These are phyloP conservation scores for Bothriochloa decipiens DNA, from an alignment of 176 grass and related monocot species.

Conservation along the genomic window DNA sequence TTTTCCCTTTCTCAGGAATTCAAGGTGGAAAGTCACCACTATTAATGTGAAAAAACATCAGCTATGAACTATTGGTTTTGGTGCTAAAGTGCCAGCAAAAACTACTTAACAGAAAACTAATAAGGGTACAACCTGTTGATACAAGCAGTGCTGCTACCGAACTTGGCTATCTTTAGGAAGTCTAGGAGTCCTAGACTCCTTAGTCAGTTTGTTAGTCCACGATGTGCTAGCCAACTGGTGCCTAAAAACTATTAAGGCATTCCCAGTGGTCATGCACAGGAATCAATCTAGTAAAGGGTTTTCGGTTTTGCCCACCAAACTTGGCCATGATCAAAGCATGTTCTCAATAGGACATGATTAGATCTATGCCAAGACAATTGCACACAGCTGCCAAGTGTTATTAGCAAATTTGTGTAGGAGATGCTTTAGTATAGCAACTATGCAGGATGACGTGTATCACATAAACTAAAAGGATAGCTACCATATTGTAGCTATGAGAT, in stretches of 20 bases:
- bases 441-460: neutral
- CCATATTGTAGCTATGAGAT: neutral
- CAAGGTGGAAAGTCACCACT: conserved; percentile 10
- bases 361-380: conserved; percentile 21
- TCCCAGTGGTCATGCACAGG: neutral
- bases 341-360: conserved; percentile 8
- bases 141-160: neutral
- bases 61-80: conserved; percentile 12
- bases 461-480: neutral
- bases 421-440: neutral
- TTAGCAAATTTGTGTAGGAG: neutral
- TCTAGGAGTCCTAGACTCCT: neutral
- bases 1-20: conserved; percentile 8
- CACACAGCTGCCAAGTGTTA: neutral
- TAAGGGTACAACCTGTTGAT: neutral
- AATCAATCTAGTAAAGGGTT: neutral
- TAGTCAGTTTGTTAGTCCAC: conserved; percentile 2
- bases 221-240: neutral
- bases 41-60: conserved; percentile 13
- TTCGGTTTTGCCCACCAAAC: neutral
- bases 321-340: neutral
- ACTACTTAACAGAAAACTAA: conserved; percentile 21
- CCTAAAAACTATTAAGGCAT: too few relatives aligned
- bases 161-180: conserved; percentile 21
- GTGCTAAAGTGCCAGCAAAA: conserved; percentile 25